A percentile compares a stretch with the other conserved stretches of the same genome.
phyloP scores from a whole-genome alignment of 2,329 filamentous ascomycete genomes.

The Claviceps sorghi region DNA sequence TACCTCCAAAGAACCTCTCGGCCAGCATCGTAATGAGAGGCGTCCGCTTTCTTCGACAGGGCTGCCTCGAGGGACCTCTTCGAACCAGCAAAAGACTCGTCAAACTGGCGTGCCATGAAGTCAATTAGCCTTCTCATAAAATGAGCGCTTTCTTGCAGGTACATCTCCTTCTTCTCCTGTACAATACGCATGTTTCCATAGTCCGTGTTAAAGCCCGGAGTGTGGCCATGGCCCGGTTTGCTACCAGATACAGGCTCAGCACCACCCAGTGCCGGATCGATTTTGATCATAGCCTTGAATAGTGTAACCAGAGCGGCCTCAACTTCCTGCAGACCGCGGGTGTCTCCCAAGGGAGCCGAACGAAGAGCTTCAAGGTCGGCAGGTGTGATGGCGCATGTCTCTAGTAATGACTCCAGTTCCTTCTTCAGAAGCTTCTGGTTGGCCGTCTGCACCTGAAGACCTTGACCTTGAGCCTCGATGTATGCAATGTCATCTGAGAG shows the following conservation, averaged over 20 bases:
- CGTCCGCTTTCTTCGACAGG: constrained; percentile 52
- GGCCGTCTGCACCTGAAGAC: constrained; percentile 88
- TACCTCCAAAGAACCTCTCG: constrained; percentile 74
- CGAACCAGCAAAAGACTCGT: constrained; percentile 56
- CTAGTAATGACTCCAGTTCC: constrained; percentile 76
- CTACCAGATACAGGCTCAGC: constrained; percentile 33
- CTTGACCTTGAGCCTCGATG: constrained; percentile 93
- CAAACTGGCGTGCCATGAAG: constrained; percentile 72
- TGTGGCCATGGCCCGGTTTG: constrained; percentile 28
- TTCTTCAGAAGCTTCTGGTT: constrained; percentile 90
- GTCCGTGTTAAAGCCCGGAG: constrained; percentile 49
- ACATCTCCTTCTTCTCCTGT: constrained; percentile 86
- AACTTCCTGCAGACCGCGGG: constrained; percentile 58
- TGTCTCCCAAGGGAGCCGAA: constrained; percentile 56
- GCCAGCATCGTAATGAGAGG: constrained; percentile 54
- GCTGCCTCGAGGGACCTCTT: constrained; percentile 48
- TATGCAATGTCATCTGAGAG: constrained; percentile 91
- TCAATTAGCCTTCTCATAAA: constrained; percentile 71
- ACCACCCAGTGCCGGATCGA: constrained; percentile 63
- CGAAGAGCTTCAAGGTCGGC: constrained; percentile 59
- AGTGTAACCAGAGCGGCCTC: constrained; percentile 65
- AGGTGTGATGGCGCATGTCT: constrained; percentile 76
- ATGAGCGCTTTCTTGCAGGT: constrained; percentile 56
- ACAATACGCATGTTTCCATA: constrained; percentile 86
- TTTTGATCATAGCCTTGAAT: constrained; percentile 86